These are phyloP conservation scores for Arthrinium puccinioides DNA, from an alignment of 2,329 filamentous ascomycete genomes.

Conservation along the genomic window DNA sequence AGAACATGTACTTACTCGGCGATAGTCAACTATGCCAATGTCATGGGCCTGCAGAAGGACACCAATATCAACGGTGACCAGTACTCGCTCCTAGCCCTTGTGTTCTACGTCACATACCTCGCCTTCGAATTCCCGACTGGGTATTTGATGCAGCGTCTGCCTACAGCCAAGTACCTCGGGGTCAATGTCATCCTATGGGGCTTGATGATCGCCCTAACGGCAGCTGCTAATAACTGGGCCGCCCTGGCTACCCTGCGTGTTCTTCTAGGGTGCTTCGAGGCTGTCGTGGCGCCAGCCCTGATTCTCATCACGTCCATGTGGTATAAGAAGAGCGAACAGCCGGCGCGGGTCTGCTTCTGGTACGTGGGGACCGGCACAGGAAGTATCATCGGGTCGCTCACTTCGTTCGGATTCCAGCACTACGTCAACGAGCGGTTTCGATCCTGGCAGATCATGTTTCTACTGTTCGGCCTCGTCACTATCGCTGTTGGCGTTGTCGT, in stretches of 20 bases:
- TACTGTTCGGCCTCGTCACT: slow-evolving; percentile 31
- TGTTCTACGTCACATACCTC: slow-evolving; percentile 25
- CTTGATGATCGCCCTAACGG: slow-evolving; percentile 36
- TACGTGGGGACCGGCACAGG: slow-evolving; percentile 41
- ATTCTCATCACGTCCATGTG: slow-evolving; percentile 48
- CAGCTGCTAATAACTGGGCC: slow-evolving; percentile 41
- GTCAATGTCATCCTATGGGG: slow-evolving; percentile 37
- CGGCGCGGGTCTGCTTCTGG: slow-evolving; percentile 50
- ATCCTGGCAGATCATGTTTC: slow-evolving; percentile 45
- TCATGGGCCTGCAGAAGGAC: slow-evolving; percentile 21
- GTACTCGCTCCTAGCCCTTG: slow-evolving; percentile 20
- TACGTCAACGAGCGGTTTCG: slow-evolving; percentile 32
- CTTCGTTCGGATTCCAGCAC: slow-evolving; percentile 38
- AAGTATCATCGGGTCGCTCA: slow-evolving; percentile 31
- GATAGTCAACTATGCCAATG: slow-evolving; percentile 21
- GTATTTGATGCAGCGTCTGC: slow-evolving; percentile 44
- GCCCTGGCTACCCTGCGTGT: slow-evolving; percentile 41
- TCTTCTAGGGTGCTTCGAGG: slow-evolving; percentile 46
- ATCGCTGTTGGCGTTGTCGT: slow-evolving; percentile 13
- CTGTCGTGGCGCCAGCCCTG: slow-evolving; percentile 44
- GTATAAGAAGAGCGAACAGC: slow-evolving; percentile 50
- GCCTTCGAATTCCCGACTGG: slow-evolving; percentile 26
- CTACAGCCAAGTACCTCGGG: slow-evolving; percentile 45
- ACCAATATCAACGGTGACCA: slow-evolving; percentile 19
- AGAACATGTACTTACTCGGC: not conserved